A percentile compares a stretch with the other conserved stretches of the same genome.
These are phyloP conservation scores for Colletotrichum magnum DNA, from an alignment of 2,329 filamentous ascomycete species.

Conservation along the genomic window DNA sequence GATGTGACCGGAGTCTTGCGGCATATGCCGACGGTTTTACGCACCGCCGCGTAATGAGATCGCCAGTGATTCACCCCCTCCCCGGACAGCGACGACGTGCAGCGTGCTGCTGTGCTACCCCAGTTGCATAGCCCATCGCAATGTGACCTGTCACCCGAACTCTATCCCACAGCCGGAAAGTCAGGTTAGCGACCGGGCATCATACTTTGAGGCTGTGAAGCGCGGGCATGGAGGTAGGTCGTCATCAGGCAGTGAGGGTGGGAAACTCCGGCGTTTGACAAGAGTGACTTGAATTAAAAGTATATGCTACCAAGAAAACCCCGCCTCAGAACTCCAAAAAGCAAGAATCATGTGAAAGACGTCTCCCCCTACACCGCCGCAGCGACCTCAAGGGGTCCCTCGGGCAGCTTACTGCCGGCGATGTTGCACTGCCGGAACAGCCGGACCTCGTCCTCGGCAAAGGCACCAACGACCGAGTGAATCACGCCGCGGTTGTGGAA, in stretches of 20 bases:
- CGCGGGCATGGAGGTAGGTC: background rate
- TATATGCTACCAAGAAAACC: background rate
- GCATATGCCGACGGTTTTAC: slow-evolving; percentile 3
- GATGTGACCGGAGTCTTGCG: slow-evolving; percentile 15
- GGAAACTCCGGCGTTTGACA: too few species aligned
- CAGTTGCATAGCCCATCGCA: background rate
- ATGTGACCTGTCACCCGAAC: background rate
- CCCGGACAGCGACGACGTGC: background rate
- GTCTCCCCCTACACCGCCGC: slow-evolving; percentile 17
- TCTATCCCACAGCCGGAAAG: too few species aligned
- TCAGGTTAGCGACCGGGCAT: too few species aligned
- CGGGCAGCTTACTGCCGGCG: slow-evolving; percentile 72
- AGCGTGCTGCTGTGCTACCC: background rate
- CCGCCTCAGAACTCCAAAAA: background rate
- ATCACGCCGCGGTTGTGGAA: slow-evolving; percentile 85
- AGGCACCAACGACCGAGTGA: slow-evolving; percentile 82
- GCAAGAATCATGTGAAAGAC: slow-evolving; percentile 6
- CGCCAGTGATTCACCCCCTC: slow-evolving; percentile 10
- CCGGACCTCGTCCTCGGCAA: slow-evolving; percentile 79
- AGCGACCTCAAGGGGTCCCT: slow-evolving; percentile 57
- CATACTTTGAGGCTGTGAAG: background rate
- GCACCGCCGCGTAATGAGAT: background rate
- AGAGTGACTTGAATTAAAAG: too few species aligned
- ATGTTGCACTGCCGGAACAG: slow-evolving; percentile 86
- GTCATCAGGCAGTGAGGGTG: too few species aligned